Base-by-base conservation (phyloP, 2,329 filamentous ascomycete species). In the Penicillium frequentans region DNA sequence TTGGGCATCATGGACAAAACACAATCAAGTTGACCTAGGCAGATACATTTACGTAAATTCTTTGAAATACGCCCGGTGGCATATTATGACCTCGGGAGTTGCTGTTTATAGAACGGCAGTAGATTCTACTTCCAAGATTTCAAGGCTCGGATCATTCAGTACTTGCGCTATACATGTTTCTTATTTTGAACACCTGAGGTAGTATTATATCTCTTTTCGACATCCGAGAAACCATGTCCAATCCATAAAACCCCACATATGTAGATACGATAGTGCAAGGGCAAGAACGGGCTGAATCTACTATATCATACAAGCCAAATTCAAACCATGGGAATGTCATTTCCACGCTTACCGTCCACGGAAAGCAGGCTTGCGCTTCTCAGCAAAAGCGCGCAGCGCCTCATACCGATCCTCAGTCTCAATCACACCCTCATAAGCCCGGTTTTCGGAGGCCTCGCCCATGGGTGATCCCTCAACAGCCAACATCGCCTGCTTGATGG, bases 391-490 rank as follows among this genome's bases (percentile, higher is more conserved):
- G 73, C 78, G 84, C 61, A 99, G 79, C 35, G 95, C 95, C 81
- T 98, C 95, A 67, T 91, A 81, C 58, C 93, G 83, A 79, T 99
- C 95, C 71, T 93, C 88, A 0, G 91, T 96, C 60, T 82, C 84
- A 16, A 97, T 83, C 4, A 98, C 91, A 26, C 87, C 81, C 69
- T 91, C 85, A 74, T 98, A 98, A 77, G 93, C 92, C 65, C 84
- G 82, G 74, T 92, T 93, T 79, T 97, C 95, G n/a, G 88, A 84
- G 69, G 85, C 84, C 77, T 95, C 90, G 5, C 82, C 84, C 63
- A 77, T 69, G 61, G 79, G 83, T 77, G 72, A 91, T 73, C 83
- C 86, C 52, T 84, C 82, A 2, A 98, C 89, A 1, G 93, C 93
- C 74, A 87, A 82, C 70, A 98, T 79, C 3, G 87, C 93, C 52